phyloP scores from a whole-genome alignment of 495 filamentous ascomycete genomes.

The Extremus antarcticus region DNA sequence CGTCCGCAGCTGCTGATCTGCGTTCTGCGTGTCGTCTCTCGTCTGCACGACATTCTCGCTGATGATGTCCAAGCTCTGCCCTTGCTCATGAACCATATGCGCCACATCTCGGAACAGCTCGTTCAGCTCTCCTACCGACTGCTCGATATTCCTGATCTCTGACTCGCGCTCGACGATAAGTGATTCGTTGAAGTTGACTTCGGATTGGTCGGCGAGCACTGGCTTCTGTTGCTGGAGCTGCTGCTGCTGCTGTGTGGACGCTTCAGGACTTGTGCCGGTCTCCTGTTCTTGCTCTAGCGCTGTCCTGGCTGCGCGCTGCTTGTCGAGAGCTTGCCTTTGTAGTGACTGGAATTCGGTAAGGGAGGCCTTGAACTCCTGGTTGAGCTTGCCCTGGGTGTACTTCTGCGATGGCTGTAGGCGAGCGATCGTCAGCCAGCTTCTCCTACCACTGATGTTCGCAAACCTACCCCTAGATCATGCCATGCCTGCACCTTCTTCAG shows the following conservation, averaged over 20 bases:
- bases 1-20: slow-evolving; percentile 69
- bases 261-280: slow-evolving; percentile 17
- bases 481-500: slow-evolving; percentile 84
- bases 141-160: slow-evolving; percentile 95
- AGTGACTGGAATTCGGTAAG: slow-evolving; percentile 83
- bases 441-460: neutral
- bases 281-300: slow-evolving; percentile 43
- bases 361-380: slow-evolving; percentile 76
- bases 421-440: slow-evolving; percentile 42
- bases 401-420: slow-evolving; percentile 49
- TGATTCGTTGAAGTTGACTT: slow-evolving; percentile 95
- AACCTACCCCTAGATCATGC: slow-evolving; percentile 80
- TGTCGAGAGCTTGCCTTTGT: slow-evolving; percentile 80
- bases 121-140: slow-evolving; percentile 87
- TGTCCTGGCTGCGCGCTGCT: slow-evolving; percentile 72
- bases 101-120: slow-evolving; percentile 95
- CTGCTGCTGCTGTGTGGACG: slow-evolving; percentile 33
- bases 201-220: slow-evolving; percentile 78
- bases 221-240: slow-evolving; percentile 67
- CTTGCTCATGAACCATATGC: slow-evolving; percentile 90
- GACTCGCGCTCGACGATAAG: slow-evolving; percentile 90
- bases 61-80: slow-evolving; percentile 80
- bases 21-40: slow-evolving; percentile 66
- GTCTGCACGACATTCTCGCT: slow-evolving; percentile 75
- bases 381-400: slow-evolving; percentile 90